A percentile compares a stretch with the other conserved stretches of the same genome.
Conservation (phyloP, 768 basidiomycete species). For the Tremella fuciformis region DNA sequence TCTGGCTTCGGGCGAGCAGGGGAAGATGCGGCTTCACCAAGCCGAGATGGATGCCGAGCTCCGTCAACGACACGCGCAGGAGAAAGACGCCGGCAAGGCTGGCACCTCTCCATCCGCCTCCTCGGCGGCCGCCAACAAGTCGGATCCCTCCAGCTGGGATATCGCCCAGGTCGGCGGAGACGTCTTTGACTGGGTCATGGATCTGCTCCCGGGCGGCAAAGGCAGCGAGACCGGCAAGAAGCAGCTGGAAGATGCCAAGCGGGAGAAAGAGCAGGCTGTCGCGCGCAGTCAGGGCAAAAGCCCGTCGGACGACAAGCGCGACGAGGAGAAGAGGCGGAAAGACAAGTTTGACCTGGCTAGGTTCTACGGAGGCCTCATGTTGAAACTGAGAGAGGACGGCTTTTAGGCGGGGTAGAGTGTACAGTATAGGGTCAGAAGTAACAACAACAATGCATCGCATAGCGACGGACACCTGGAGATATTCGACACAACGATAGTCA, state of each 20-base stretch:
- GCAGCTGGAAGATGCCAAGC: constrained; percentile 43
- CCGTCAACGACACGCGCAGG: neutral
- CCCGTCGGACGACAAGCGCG: constrained; percentile 15
- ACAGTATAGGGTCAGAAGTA: neutral
- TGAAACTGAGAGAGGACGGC: constrained; percentile 90
- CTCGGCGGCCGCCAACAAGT: constrained; percentile 13
- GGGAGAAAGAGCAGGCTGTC: constrained; percentile 39
- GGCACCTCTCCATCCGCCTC: constrained; percentile 11
- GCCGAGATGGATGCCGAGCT: neutral
- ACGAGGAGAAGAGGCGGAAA: constrained; percentile 30
- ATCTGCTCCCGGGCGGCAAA: constrained; percentile 57
- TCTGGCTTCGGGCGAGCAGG: constrained; percentile 56
- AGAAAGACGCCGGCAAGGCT: constrained; percentile 24
- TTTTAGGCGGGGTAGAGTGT: constrained; percentile 8
- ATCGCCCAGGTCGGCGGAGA: constrained; percentile 46
- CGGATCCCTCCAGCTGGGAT: constrained; percentile 31
- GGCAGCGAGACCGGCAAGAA: constrained; percentile 46
- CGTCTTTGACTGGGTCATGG: constrained; percentile 55
- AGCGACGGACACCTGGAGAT: neutral
- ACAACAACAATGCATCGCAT: constrained; percentile 7
- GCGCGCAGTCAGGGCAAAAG: constrained; percentile 9
- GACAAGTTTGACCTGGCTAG: constrained; percentile 74
- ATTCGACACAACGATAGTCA: too few species aligned
- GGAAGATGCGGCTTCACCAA: constrained; percentile 10
- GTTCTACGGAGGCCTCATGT: constrained; percentile 82